Conservation (phyloP, 345 rosid species). For the Physaria fendleri region DNA sequence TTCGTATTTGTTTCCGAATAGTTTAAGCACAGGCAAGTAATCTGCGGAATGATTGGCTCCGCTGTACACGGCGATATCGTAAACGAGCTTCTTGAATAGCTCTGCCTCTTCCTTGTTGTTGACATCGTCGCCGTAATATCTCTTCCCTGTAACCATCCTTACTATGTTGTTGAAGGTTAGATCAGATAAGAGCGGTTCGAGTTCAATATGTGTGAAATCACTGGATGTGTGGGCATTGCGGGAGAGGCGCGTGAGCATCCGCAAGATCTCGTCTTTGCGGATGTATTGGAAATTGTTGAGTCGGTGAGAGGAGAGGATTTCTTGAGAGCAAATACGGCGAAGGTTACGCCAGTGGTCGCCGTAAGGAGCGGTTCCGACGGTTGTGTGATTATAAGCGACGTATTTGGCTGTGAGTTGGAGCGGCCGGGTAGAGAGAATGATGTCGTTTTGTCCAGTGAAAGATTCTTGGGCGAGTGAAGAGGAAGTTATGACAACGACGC, state of each 20-base stretch:
- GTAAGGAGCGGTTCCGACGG: slow-evolving; percentile 30
- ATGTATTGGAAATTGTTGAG: slow-evolving; percentile 23
- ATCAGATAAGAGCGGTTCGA: slow-evolving; percentile 17
- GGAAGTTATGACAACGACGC: slow-evolving; percentile 38
- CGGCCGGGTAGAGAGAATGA: slow-evolving; percentile 47
- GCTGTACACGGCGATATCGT: slow-evolving; percentile 16
- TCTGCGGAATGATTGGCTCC: slow-evolving; percentile 27
- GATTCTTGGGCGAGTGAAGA: slow-evolving; percentile 41
- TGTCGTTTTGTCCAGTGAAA: slow-evolving; percentile 43
- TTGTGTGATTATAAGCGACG: slow-evolving; percentile 34
- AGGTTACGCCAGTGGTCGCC: slow-evolving; percentile 72
- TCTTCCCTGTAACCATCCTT: slow-evolving; percentile 42
- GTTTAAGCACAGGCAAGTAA: slow-evolving; percentile 23
- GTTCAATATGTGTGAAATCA: slow-evolving; percentile 24
- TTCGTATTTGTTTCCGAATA: slow-evolving; percentile 22
- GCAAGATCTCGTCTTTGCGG: slow-evolving; percentile 41
- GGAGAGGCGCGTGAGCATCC: slow-evolving; percentile 31
- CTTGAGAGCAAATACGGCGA: slow-evolving; percentile 37
- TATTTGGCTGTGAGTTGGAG: slow-evolving; percentile 31
- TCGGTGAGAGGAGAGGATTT: slow-evolving; percentile 48
- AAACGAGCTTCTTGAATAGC: slow-evolving; percentile 35
- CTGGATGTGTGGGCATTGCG: slow-evolving; percentile 19
- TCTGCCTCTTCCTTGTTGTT: slow-evolving; percentile 33
- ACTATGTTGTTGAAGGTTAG: slow-evolving; percentile 36
- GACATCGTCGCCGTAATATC: slow-evolving; percentile 44